These are phyloP conservation scores for Mallotus nudiflorus DNA, from an alignment of 345 rosid species.

Conservation along the genomic window DNA sequence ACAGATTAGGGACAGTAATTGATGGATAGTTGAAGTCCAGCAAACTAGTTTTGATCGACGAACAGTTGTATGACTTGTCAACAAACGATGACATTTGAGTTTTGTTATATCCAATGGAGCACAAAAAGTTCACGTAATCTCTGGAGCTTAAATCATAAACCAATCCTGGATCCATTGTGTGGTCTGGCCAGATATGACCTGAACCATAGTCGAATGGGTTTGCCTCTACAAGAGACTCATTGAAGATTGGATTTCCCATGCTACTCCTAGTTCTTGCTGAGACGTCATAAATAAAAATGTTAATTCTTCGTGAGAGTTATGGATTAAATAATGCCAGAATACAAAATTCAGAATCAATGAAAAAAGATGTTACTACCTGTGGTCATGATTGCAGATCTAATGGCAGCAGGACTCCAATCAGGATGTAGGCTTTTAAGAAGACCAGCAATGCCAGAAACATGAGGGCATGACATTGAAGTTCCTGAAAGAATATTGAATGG, in stretches of 20 bases:
- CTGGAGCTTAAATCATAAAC: constrained; percentile 18
- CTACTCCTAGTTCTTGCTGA: constrained; percentile 9
- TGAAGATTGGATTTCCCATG: background rate
- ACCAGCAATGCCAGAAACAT: constrained; percentile 24
- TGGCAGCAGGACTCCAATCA: constrained; percentile 30
- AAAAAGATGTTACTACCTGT: constrained; percentile 4
- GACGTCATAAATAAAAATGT: constrained; percentile 1
- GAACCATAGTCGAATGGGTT: constrained; percentile 18
- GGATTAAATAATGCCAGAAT: too few relatives aligned
- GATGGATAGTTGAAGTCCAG: constrained; percentile 25
- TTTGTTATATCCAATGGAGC: constrained; percentile 19
- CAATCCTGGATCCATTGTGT: constrained; percentile 21
- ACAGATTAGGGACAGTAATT: constrained; percentile 14
- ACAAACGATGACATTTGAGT: constrained; percentile 1
- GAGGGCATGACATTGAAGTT: constrained; percentile 59
- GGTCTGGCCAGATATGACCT: constrained; percentile 19
- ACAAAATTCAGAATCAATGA: too few relatives aligned
- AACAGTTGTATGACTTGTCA: constrained; percentile 13
- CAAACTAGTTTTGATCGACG: constrained; percentile 3
- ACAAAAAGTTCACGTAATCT: constrained; percentile 25
- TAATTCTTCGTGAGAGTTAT: too few relatives aligned
- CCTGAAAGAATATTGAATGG: constrained; percentile 72
- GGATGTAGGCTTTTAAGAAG: constrained; percentile 17
- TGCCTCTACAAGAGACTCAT: background rate
- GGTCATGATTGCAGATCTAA: constrained; percentile 28